Evolutionary conservation across 2,329 filamentous ascomycete genomes (phyloP), one percentile per base, ranked within the genome.

Genomic region (Epichloe hybrida): DNA sequence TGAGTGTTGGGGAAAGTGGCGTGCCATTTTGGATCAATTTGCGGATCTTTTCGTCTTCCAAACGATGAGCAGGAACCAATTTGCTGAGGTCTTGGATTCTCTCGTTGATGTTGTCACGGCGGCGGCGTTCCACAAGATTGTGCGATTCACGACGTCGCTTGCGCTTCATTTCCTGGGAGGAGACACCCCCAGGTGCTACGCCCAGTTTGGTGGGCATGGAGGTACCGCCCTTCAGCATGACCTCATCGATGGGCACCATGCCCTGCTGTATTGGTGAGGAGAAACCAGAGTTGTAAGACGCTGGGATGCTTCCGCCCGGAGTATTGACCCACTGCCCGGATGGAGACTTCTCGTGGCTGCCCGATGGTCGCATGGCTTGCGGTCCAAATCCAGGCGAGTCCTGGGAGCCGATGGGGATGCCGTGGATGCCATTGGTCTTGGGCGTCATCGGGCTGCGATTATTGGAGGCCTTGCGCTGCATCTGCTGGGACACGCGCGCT

Each of bases 91-190:
- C 93, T 62, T 97, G 91, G 55, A 98, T 98, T 42, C 93, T 83
- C 69, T 98, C 93, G 59, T 98, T 98, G 74, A 98, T 98, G 64
- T 97, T 97, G 71, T 97, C 93, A 55, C 93, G 82, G 54, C 93
- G 84, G 48, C 93, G 84, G 51, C 93, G 88, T 71, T 98, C 93
- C 11, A 98, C 93, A 39, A 95, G 76, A 64, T 98, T 97, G 71
- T 98, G 93, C 1, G 91, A 97, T 62, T 96, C 93, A 39, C 93
- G 80, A 53, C 93, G 82, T 54, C 90, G 80, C 66, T 91, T 88
- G 59, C 89, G 81, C 78, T 97, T 97, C 61, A 90, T 89, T 65
- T 97, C 93, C 62, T 95, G 89, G 1, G 88, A 84, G 50, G 93
- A 87, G 49, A 85, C 75, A 15, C 74, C 71, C 64, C 64, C 65